Evolutionary conservation across 257 asterid species (phyloP), one percentile per base, ranked within the genome.

Genomic region (Solanum medicagineum): DNA sequence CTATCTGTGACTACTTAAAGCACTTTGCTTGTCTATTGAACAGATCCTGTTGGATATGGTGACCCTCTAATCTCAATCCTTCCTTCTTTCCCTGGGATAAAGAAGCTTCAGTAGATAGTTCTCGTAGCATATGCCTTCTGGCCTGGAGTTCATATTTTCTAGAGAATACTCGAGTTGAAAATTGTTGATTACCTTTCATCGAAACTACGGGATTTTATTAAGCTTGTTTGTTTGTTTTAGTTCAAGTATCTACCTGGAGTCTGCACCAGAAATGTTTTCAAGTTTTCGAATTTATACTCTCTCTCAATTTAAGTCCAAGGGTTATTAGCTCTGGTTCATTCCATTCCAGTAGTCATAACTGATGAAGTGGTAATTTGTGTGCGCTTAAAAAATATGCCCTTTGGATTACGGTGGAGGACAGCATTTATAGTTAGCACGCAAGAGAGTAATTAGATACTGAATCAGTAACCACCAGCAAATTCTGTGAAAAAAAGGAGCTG

Each of bases 81-180:
- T 80, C 99, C 99, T 88, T 94, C 96, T 8, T 94, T 95, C 90
- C 98, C 97, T n/a, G 98, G 99, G 65, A 93, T 95, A 79, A 91
- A 90, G 91, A 93, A 53, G 83, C 83, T 79, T 79, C 83, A 79
- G 53, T 79, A 79, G 83, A 79, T 53, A 26, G 62, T 53, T 79
- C 63, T 79, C 5, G 65, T 53, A 53, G 63, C 83, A 26, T 79
- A 53, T 16, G 65, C 47, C 49, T 79, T 79, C 49, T 17, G 63
- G 29, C 45, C 4, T 6, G 2, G 83, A 79, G 49, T 53, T 29
- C 17, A 8, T 79, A 16, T 4, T 24, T 53, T 79, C 26, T 17
- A 53, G 83, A 53, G 62, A 26, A 79, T 79, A 73, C 57, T 79
- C 17, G 0, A 79, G 65, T 79, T 79, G 83, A 79, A 79, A 79